These are phyloP conservation scores for Colletotrichum sp. DNA, from an alignment of 2,329 filamentous ascomycete genomes.

Conservation along the genomic window DNA sequence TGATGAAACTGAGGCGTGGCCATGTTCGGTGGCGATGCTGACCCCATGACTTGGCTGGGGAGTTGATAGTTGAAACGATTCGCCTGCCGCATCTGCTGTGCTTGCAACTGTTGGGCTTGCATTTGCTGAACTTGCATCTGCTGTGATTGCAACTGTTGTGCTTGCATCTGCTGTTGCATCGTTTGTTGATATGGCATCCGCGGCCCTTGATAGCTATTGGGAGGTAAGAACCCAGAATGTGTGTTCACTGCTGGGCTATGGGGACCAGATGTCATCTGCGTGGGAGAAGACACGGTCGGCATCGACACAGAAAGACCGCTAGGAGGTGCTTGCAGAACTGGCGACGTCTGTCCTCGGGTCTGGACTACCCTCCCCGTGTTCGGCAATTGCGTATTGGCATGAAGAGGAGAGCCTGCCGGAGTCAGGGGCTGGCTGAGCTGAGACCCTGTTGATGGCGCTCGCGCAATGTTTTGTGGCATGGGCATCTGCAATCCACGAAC, in stretches of 20 bases:
- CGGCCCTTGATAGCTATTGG: neutral
- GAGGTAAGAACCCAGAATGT: neutral
- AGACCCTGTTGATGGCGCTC: neutral
- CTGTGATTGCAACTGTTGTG: neutral
- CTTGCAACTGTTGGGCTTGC: neutral
- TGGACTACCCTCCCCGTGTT: neutral
- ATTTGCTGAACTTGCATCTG: neutral
- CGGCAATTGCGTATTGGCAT: constrained; percentile 1
- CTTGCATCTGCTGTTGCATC: neutral
- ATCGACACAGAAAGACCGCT: constrained; percentile 6
- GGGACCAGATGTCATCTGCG: neutral
- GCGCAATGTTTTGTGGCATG: neutral
- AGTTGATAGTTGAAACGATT: neutral
- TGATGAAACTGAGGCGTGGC: neutral
- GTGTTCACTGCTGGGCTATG: neutral
- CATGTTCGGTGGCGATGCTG: neutral
- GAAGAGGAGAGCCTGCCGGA: constrained; percentile 4
- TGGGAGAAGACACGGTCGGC: neutral
- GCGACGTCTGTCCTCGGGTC: neutral
- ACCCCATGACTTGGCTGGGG: neutral
- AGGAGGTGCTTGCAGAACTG: constrained; percentile 5
- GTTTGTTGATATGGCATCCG: neutral
- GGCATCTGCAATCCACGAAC: neutral
- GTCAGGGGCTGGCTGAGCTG: neutral
- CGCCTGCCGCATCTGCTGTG: neutral